Percentiles rank a stretch among this genome's conserved stretches.
Conservation (phyloP, 2,329 filamentous ascomycete species). For the Trichoderma sp. region DNA sequence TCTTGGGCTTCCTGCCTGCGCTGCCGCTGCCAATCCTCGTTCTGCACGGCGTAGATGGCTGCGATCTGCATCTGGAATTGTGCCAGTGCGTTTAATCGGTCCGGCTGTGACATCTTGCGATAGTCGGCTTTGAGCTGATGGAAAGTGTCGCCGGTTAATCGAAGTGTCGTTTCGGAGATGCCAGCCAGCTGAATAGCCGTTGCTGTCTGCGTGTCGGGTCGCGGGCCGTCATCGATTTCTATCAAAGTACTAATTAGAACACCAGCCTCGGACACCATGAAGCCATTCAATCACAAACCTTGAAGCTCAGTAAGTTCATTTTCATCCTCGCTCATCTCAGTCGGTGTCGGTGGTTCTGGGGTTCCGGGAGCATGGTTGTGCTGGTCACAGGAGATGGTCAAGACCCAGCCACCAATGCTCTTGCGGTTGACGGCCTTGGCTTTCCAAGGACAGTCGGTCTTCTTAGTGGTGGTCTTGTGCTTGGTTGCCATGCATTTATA, state of each 20-base stretch:
- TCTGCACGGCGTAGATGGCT: conserved; percentile 44
- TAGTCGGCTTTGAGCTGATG: conserved; percentile 44
- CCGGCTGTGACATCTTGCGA: conserved; percentile 41
- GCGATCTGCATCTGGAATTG: conserved; percentile 42
- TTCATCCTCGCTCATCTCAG: conserved; percentile 35
- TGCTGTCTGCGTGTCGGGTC: conserved; percentile 36
- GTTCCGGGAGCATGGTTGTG: conserved; percentile 46
- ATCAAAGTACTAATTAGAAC: neutral
- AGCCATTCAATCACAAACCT: conserved; percentile 13
- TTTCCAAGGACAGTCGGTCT: conserved; percentile 46
- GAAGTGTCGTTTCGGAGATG: conserved; percentile 37
- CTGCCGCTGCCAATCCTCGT: conserved; percentile 42
- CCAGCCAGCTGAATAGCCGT: conserved; percentile 40
- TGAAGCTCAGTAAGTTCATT: conserved; percentile 27
- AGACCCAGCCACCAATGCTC: conserved; percentile 42
- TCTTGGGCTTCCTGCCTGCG: conserved; percentile 38
- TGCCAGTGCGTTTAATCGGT: conserved; percentile 38
- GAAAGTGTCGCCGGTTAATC: conserved; percentile 43
- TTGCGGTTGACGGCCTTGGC: conserved; percentile 45
- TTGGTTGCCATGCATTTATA: conserved; percentile 45
- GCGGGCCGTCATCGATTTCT: conserved; percentile 29
- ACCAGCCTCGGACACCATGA: neutral
- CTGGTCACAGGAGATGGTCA: conserved; percentile 43
- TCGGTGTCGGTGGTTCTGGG: conserved; percentile 40
- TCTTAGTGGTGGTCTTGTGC: conserved; percentile 45